Base-by-base conservation (phyloP, 495 filamentous ascomycete genomes). In the Neurospora sp. region DNA sequence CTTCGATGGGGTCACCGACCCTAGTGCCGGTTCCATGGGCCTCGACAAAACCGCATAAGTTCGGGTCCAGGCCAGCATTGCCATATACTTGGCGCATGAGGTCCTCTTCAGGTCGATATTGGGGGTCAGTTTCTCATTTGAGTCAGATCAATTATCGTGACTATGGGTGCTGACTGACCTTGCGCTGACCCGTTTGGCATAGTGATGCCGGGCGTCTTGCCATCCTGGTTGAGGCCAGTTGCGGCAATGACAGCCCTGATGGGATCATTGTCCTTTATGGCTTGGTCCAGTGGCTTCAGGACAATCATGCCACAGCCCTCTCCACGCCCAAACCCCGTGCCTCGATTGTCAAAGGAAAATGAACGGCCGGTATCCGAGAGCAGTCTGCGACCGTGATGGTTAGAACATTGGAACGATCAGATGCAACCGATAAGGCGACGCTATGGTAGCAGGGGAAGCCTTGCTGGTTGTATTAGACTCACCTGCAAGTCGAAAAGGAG, bases 291-390 rank as follows among this genome's bases (percentile, higher is more conserved):
- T 7, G 81, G 83, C 79, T 93, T 94, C 31, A 94, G 75, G 23
- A 88, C 81, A 2, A 92, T 71, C 39, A 85, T 84, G 48, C 83
- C 86, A 27, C 89, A 81, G 4, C 86, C 91, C 75, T 94, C 92
- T 5, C 85, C 92, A 18, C 91, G 84, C 0, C 82, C 90, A 77
- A 90, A 94, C 0, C 92, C 92, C 73, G 90, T 85, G 20, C 90
- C 92, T 6, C 80, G 72, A 1, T 83, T 81, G 76, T 91, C 89
- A 73, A 91, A 94, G 0, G 88, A 87, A 73, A 88, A 84, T 48
- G 87, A 92, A 11, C 79, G 82, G 5, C 84, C 84, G 1, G 90
- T 92, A 70, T 89, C 88, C 9, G 91, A 93, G 70, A 96, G 86
- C 75, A 97, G 78, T 48, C 83, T 83, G 42, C 12, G 5, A 4